Percentiles rank a stretch among this genome's conserved stretches.
These are phyloP conservation scores for Penicillium brasilianum DNA, from an alignment of 2,329 filamentous ascomycete genomes.

Conservation along the genomic window DNA sequence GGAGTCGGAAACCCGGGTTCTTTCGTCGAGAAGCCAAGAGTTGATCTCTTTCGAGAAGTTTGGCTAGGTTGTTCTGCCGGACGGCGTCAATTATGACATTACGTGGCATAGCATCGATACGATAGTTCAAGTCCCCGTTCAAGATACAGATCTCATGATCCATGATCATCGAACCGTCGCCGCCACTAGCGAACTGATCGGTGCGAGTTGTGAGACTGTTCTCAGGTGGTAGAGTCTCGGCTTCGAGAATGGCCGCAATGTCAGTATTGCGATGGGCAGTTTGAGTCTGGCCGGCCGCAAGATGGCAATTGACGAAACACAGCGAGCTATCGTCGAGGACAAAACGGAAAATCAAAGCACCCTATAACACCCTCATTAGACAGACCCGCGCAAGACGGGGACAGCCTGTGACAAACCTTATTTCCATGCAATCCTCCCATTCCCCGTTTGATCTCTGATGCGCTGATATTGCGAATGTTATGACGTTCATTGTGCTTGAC, in stretches of 20 bases:
- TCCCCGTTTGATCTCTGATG: conserved; percentile 88
- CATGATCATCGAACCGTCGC: conserved; percentile 90
- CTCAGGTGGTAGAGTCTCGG: conserved; percentile 73
- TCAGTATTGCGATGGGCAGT: conserved; percentile 92
- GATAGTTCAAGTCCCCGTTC: conserved; percentile 97
- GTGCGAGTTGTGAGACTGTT: conserved; percentile 69
- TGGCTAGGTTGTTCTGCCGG: conserved; percentile 76
- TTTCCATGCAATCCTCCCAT: conserved; percentile 96
- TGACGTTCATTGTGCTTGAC: conserved; percentile 79
- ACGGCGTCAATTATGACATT: conserved; percentile 89
- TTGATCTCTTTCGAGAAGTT: conserved; percentile 92
- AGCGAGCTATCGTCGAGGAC: conserved; percentile 90
- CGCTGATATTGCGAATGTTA: conserved; percentile 76
- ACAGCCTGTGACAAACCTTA: conserved; percentile 60
- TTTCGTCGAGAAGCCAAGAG: conserved; percentile 85
- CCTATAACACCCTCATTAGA: conserved; percentile 50
- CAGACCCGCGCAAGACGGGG: not conserved
- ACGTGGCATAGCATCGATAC: conserved; percentile 95
- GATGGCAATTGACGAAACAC: conserved; percentile 96
- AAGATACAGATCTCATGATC: conserved; percentile 98
- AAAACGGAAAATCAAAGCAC: conserved; percentile 89
- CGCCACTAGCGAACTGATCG: conserved; percentile 86
- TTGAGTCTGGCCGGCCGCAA: conserved; percentile 90
- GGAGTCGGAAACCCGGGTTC: conserved; percentile 86
- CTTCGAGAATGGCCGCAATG: conserved; percentile 85